Conservation (phyloP, 2,329 filamentous ascomycete genomes). For the Pseudocercospora fuligena region DNA sequence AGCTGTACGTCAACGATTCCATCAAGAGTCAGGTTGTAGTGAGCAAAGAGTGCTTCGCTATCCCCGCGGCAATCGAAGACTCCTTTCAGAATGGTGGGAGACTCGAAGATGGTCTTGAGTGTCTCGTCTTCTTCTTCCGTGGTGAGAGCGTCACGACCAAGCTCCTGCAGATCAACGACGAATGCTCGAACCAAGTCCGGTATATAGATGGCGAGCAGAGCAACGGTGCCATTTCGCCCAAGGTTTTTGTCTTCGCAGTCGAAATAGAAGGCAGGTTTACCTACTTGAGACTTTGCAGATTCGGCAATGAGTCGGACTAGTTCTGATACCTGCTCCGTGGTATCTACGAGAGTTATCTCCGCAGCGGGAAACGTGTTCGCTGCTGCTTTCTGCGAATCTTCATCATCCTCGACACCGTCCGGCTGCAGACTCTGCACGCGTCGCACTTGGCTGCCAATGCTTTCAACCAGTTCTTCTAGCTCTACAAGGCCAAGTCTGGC, state of each 20-base stretch:
- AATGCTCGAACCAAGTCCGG: not conserved
- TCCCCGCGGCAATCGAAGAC: conserved; percentile 19
- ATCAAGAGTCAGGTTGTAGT: not conserved
- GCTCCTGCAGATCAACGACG: conserved; percentile 9
- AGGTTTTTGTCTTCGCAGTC: conserved; percentile 18
- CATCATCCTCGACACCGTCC: not conserved
- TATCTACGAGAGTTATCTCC: not conserved
- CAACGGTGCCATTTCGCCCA: conserved; percentile 8
- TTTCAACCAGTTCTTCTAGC: not conserved
- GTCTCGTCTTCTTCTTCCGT: not conserved
- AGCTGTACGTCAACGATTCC: conserved; percentile 15
- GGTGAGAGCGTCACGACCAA: not conserved
- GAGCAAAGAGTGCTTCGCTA: conserved; percentile 13
- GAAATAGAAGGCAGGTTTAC: conserved; percentile 7
- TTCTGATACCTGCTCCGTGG: not conserved
- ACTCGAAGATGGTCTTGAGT: conserved; percentile 6
- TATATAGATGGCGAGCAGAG: conserved; percentile 15
- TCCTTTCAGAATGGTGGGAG: conserved; percentile 1
- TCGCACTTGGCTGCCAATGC: not conserved
- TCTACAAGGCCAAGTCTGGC: conserved; percentile 5
- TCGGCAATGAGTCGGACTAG: not conserved
- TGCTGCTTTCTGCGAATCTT: not conserved
- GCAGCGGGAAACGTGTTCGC: not conserved
- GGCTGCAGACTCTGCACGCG: not conserved
- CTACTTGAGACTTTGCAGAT: not conserved